A percentile compares a stretch with the other conserved stretches of the same genome.
Evolutionary conservation across 352 stramenopile species (phyloP).

Genomic region (Phytopythium mirpurense): DNA sequence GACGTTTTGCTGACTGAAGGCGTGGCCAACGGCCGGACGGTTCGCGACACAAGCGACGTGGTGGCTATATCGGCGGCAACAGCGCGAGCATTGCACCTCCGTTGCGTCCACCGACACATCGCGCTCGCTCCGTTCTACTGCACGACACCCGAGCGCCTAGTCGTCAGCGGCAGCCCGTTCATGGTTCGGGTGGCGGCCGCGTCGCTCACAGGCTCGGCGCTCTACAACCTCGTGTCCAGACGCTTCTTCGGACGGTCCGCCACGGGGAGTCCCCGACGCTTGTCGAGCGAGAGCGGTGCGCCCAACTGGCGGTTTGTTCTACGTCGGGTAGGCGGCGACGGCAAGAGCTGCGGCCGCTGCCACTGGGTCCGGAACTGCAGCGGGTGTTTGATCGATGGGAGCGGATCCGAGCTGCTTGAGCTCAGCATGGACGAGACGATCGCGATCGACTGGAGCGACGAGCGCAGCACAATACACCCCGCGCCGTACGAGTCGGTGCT

Average conservation of each 20-base stretch:
- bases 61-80: not conserved
- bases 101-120: constrained; percentile 34
- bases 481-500: not conserved
- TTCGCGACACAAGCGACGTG: constrained; percentile 6
- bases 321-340: constrained; percentile 36
- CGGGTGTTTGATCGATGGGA: constrained; percentile 39
- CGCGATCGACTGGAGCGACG: constrained; percentile 54
- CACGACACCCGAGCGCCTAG: constrained; percentile 23
- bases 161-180: constrained; percentile 34
- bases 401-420: constrained; percentile 24
- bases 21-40: constrained; percentile 3
- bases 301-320: constrained; percentile 29
- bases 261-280: not conserved
- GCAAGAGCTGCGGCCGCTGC: constrained; percentile 37
- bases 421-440: constrained; percentile 49
- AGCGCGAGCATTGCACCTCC: constrained; percentile 24
- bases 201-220: constrained; percentile 18
- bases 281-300: not conserved
- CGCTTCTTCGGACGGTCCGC: constrained; percentile 10
- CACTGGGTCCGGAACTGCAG: constrained; percentile 46
- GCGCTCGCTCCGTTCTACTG: constrained; percentile 56
- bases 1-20: constrained; percentile 18
- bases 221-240: constrained; percentile 23
- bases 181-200: constrained; percentile 16
- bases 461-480: not conserved